Conservation (phyloP, 1,284 basidiomycete genomes). For the Ganoderma meredithae region DNA sequence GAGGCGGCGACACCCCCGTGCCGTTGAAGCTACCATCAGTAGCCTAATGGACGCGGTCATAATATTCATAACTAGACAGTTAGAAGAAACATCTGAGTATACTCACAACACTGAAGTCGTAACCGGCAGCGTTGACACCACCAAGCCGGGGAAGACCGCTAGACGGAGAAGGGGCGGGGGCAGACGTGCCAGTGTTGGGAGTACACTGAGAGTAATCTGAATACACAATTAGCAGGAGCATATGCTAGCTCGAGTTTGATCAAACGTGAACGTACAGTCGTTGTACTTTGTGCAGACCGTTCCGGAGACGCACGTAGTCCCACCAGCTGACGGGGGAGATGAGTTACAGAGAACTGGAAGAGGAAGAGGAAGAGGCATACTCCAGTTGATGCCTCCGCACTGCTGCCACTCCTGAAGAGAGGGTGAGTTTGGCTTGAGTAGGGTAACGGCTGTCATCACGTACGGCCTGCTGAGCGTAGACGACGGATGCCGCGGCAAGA, state of each 20-base stretch:
- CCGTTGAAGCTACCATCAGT: slow-evolving; percentile 54
- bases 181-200: slow-evolving; percentile 29
- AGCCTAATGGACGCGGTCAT: slow-evolving; percentile 27
- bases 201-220: slow-evolving; percentile 47
- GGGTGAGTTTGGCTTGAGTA: not conserved
- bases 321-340: slow-evolving; percentile 31
- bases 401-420: slow-evolving; percentile 33
- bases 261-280: slow-evolving; percentile 34
- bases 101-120: slow-evolving; percentile 45
- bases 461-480: slow-evolving; percentile 35
- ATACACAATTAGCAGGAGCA: not conserved
- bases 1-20: slow-evolving; percentile 46
- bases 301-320: slow-evolving; percentile 42
- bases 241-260: not conserved
- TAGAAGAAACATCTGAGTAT: not conserved
- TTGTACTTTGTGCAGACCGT: slow-evolving; percentile 42
- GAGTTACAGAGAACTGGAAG: not conserved
- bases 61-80: not conserved
- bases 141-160: slow-evolving; percentile 46
- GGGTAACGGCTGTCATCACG: slow-evolving; percentile 3
- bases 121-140: slow-evolving; percentile 51
- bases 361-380: slow-evolving; percentile 22
- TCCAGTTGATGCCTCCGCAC: slow-evolving; percentile 38
- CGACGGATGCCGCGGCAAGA: slow-evolving; percentile 35
- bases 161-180: slow-evolving; percentile 33